Conservation (phyloP, 1,284 basidiomycete genomes). For the Vanrija humicola region DNA sequence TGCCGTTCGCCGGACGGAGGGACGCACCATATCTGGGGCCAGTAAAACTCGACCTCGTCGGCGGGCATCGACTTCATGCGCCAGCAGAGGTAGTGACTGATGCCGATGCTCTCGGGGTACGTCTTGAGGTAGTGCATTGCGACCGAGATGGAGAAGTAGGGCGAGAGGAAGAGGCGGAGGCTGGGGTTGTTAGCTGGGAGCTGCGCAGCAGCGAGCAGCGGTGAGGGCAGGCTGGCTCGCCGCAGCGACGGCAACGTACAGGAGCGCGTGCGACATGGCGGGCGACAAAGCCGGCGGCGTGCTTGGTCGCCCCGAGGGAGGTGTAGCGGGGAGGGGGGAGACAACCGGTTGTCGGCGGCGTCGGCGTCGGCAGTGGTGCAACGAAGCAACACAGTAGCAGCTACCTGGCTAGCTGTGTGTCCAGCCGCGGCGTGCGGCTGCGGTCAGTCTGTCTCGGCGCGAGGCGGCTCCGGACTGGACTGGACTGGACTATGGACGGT, state of each 20-base stretch:
- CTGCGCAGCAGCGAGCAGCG: neutral
- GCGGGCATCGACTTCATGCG: slow-evolving; percentile 72
- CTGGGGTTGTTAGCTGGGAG: slow-evolving; percentile 16
- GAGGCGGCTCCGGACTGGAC: too few species aligned
- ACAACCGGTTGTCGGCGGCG: neutral
- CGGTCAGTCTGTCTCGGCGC: too few species aligned
- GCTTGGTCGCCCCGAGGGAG: neutral
- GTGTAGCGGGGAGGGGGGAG: neutral
- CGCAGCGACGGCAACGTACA: slow-evolving; percentile 14
- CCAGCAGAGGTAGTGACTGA: slow-evolving; percentile 89
- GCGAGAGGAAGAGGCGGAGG: slow-evolving; percentile 81
- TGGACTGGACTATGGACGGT: too few species aligned
- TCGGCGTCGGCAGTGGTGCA: neutral
- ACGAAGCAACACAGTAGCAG: too few species aligned
- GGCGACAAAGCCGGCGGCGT: neutral
- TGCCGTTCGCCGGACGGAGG: neutral
- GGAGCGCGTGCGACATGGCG: slow-evolving; percentile 35
- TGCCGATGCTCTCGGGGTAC: slow-evolving; percentile 89
- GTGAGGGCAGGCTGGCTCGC: neutral
- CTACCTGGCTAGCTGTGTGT: too few species aligned
- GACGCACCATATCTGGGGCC: slow-evolving; percentile 88
- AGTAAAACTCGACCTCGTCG: slow-evolving; percentile 84
- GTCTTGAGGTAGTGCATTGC: slow-evolving; percentile 81
- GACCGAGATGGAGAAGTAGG: slow-evolving; percentile 87
- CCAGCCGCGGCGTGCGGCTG: too few species aligned